Evolutionary conservation across 169 alveolate genomes (phyloP).

Genomic region (Babesia sp.): DNA sequence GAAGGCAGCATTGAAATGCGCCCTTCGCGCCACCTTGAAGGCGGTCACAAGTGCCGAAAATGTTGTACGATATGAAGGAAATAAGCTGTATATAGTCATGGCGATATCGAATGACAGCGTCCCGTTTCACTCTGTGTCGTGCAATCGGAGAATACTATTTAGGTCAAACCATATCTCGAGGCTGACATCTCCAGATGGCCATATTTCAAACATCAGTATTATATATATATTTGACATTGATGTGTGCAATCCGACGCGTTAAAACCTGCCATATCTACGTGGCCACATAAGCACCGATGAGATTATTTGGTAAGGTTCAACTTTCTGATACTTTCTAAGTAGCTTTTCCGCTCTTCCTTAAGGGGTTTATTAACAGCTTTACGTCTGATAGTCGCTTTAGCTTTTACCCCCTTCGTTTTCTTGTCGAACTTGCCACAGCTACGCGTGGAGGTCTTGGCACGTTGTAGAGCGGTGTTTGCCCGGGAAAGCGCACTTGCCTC

Average conservation of each 20-base stretch:
- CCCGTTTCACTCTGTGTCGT: too few species aligned
- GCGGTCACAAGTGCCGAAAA: not conserved
- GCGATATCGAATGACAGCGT: too few species aligned
- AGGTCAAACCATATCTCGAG: too few species aligned
- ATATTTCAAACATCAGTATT: too few species aligned
- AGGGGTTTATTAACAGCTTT: constrained; percentile 41
- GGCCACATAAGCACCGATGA: too few species aligned
- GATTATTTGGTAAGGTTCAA: constrained; percentile 12
- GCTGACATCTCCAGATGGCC: too few species aligned
- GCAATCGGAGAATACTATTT: too few species aligned
- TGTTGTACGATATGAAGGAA: not conserved
- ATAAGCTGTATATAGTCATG: not conserved
- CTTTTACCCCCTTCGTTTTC: constrained; percentile 42
- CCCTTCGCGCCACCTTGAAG: not conserved
- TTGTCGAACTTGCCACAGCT: constrained; percentile 56
- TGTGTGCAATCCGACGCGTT: too few species aligned
- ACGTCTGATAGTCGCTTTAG: constrained; percentile 26
- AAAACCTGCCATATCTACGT: too few species aligned
- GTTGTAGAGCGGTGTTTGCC: constrained; percentile 22
- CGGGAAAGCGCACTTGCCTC: constrained; percentile 26
- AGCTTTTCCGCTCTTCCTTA: constrained; percentile 38
- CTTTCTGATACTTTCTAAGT: constrained; percentile 58
- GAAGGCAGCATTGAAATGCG: not conserved
- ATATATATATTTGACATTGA: too few species aligned
- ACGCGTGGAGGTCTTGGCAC: constrained; percentile 31